Conservation (phyloP, 768 basidiomycete genomes). For the Collybia sordida region DNA sequence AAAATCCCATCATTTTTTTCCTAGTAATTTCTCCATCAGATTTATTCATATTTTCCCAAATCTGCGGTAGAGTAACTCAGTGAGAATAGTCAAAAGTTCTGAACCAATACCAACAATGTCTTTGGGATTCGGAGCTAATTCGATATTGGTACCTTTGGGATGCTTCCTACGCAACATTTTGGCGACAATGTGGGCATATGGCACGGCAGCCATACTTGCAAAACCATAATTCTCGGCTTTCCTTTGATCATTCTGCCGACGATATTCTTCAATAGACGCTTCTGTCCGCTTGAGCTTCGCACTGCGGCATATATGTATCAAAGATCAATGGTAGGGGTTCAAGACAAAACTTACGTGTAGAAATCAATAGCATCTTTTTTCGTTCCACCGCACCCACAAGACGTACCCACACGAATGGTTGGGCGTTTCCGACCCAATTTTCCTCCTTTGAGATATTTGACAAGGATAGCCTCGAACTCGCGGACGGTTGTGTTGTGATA, state of each 20-base stretch:
- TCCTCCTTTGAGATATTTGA: constrained; percentile 86
- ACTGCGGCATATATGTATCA: constrained; percentile 24
- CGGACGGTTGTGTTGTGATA: constrained; percentile 94
- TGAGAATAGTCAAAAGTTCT: not conserved
- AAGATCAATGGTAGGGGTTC: not conserved
- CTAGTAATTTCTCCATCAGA: constrained; percentile 63
- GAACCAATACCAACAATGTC: constrained; percentile 62
- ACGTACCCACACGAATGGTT: constrained; percentile 74
- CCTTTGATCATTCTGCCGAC: constrained; percentile 66
- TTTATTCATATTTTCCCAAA: constrained; percentile 90
- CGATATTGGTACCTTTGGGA: constrained; percentile 69
- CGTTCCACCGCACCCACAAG: constrained; percentile 77
- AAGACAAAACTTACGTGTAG: constrained; percentile 66
- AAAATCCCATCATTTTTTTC: constrained; percentile 74
- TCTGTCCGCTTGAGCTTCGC: constrained; percentile 67
- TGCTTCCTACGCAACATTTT: constrained; percentile 65
- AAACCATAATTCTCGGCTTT: constrained; percentile 92
- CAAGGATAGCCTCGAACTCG: constrained; percentile 85
- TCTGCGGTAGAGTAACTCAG: constrained; percentile 36
- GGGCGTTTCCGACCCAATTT: constrained; percentile 80
- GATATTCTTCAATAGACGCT: constrained; percentile 68
- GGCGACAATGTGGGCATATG: constrained; percentile 86
- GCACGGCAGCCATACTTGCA: constrained; percentile 85
- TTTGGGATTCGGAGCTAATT: constrained; percentile 84
- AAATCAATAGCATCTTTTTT: constrained; percentile 93